Evolutionary conservation across 345 rosid genomes (phyloP).

Genomic region (Hevea brasiliensis): DNA sequence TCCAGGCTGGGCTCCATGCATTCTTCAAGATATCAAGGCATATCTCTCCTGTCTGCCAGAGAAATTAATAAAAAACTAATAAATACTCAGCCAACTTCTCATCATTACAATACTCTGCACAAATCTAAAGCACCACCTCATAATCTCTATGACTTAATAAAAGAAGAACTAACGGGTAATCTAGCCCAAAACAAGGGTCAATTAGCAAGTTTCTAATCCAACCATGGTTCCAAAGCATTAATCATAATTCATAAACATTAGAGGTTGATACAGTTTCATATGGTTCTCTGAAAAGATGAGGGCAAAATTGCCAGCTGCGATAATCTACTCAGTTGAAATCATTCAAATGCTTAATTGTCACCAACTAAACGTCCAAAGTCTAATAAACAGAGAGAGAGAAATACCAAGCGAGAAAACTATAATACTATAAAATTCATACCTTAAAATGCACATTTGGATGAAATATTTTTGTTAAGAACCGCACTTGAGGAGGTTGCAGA

Average conservation of each 20-base stretch:
- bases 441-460: slow-evolving; percentile 99
- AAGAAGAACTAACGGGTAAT: neutral
- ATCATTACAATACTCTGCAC: neutral
- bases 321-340: neutral
- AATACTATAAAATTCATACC: slow-evolving; percentile 37
- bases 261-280: neutral
- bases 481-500: slow-evolving; percentile 97
- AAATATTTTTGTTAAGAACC: slow-evolving; percentile 92
- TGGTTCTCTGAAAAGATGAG: neutral
- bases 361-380: neutral
- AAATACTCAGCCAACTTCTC: slow-evolving; percentile 3
- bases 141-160: neutral
- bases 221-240: neutral
- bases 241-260: no score
- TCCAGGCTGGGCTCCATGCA: slow-evolving; percentile 99
- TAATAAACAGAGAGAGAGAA: no score
- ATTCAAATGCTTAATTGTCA: neutral
- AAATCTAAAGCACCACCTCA: neutral
- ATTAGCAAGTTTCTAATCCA: neutral
- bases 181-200: neutral
- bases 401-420: neutral
- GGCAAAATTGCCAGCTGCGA: neutral
- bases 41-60: slow-evolving; percentile 84
- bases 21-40: slow-evolving; percentile 97
- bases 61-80: slow-evolving; percentile 12